Evolutionary conservation across 2,329 filamentous ascomycete genomes (phyloP), one percentile per base, ranked within the genome.

Genomic region (Bimuria novae-zelandiae): DNA sequence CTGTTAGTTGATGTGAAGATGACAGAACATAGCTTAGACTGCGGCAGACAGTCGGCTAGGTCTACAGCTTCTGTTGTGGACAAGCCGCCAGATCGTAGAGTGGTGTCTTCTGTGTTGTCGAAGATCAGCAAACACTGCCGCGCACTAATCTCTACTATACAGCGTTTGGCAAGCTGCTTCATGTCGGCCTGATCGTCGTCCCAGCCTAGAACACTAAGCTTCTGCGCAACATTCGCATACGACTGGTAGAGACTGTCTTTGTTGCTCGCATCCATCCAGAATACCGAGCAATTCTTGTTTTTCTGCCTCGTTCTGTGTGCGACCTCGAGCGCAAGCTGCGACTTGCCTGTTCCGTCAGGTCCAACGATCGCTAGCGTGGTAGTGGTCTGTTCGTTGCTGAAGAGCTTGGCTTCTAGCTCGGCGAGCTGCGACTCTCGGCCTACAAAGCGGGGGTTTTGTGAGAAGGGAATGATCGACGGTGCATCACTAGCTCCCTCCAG

Each of bases 251-350:
- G 72, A 49, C 62, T 74, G 14, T 68, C 71, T n/a, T 58, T 52
- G 51, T 72, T 76, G 21, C 69, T 64, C 6, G 73, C 76, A 4
- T 75, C 70, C 4, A 80, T 66, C 78, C 75, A 81, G 54, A 81
- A 74, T 10, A 41, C 39, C 21, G 39, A 41, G 12, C 39, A 27
- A 22, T 16, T 27, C 10, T 27, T 41, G 39, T 27, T 41, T 7
- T 27, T 11, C 22, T 41, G 23, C 22, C 22, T 25, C n/a, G 23
- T 41, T 41, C 21, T 41, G 23, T 41, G n/a, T 14, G 39, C 39
- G 27, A 27, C 8, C 39, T 41, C 23, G 39, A 41, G 39, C 39
- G 39, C 39, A 4, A 41, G 39, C 39, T 41, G 39, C 17, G 39
- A 41, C 14, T 41, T 41, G 39, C 39, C 39, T 25, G 16, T 41